Base-by-base conservation (phyloP, 345 rosid genomes). In the Hibiscus mutabilis region DNA sequence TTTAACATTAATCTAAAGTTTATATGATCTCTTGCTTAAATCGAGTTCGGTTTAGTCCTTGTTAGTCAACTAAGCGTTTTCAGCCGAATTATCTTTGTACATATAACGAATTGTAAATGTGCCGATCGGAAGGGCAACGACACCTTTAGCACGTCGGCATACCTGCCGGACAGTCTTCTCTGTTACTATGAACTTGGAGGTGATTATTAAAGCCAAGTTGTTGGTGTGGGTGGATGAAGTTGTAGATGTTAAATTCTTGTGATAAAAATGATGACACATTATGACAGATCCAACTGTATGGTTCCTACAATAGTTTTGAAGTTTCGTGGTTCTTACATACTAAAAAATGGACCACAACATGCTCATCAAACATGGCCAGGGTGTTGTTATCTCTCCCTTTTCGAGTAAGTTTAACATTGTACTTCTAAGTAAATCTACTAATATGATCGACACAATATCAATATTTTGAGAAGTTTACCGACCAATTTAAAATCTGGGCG, bases 251-350 rank as follows among this genome's bases (percentile, higher is more conserved):
- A 63, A 37, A 18, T 31, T 60, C 4, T 37, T 22, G 14, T 11
- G 56, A 24, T 44, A 6, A 24, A 21, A 21, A 40, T 60, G 37
- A 60, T 68, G 40, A 25, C 44, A 25, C 22, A 67, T 27, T 47
- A 56, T 67, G 73, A 59, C 75, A 78, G 68, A 75, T 65, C 69
- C 77, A 71, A 59, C 64, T 77, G 59, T n/a, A 14, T 35, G 58
- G 58, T 15, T 25, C 35, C 24, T 19, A 18, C 66, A 37, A 33
- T 10, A 12, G 68, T 49, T 56, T 55, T 69, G 65, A 15, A 31
- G 58, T 67, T 40, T 47, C 21, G 53, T 73, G 44, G 19, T 69
- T 56, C 16, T 44, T 62, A 13, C 18, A 10, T 14, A 42, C 33
- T 64, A 31, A 22, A 42, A 49, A 19, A 53, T 68, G 70, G 71